phyloP scores from a whole-genome alignment of 2,329 filamentous ascomycete genomes.

The Sordariomycetes sp. region DNA sequence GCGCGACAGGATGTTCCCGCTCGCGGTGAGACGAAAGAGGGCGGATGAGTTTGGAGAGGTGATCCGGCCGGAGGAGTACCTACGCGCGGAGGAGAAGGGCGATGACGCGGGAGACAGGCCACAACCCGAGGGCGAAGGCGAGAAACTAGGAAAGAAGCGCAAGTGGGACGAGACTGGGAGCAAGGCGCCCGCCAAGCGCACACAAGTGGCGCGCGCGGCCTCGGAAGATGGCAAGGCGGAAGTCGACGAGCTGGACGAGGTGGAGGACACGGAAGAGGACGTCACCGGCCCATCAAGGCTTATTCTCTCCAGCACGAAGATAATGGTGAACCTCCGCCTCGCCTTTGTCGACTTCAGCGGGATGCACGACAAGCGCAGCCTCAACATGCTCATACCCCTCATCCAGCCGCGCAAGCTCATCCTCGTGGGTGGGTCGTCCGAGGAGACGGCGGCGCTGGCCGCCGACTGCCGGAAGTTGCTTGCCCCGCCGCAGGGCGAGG shows the following conservation, averaged over 20 bases:
- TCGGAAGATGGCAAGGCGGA: conserved; percentile 29
- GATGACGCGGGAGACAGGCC: conserved; percentile 23
- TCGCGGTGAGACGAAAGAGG: conserved; percentile 67
- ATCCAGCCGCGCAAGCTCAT: conserved; percentile 93
- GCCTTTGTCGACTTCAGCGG: conserved; percentile 88
- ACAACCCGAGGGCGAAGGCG: conserved; percentile 39
- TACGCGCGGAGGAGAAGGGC: conserved; percentile 85
- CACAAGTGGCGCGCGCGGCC: conserved; percentile 30
- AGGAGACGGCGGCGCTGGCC: conserved; percentile 71
- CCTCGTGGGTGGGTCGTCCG: conserved; percentile 68
- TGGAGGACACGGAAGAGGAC: conserved; percentile 39
- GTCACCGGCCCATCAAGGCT: conserved; percentile 66
- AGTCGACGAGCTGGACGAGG: conserved; percentile 47
- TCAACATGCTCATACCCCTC: conserved; percentile 89
- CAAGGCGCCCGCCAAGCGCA: conserved; percentile 45
- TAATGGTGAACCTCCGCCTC: conserved; percentile 65
- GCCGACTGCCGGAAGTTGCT: conserved; percentile 66
- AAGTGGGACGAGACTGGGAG: conserved; percentile 67
- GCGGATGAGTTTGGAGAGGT: conserved; percentile 89
- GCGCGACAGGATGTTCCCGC: conserved; percentile 83
- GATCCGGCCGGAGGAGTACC: conserved; percentile 87
- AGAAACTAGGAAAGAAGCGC: conserved; percentile 77
- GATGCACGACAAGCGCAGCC: conserved; percentile 82
- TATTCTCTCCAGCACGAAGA: conserved; percentile 47
- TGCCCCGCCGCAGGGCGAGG: conserved; percentile 31